Base-by-base conservation (phyloP, 2,329 filamentous ascomycete species). In the Metarhizium album region DNA sequence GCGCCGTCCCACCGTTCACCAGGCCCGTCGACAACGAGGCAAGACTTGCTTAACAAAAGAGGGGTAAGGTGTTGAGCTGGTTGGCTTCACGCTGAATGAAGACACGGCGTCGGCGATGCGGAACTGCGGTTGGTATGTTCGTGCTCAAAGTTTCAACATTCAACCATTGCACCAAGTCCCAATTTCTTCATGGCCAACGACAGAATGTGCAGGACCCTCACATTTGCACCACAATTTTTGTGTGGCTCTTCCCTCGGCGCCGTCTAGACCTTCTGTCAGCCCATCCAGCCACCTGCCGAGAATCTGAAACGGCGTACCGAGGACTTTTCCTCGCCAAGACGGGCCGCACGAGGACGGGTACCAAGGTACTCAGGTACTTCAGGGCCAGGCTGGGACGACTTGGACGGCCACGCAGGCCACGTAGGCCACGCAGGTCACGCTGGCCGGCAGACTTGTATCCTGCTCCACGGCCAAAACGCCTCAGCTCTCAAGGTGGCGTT, bases 291-390 rank as follows among this genome's bases (percentile, higher is more conserved):
- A n/a, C n/a, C n/a, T 40, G 37, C 37, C 37, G 16, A 46, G 29
- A 43, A 38, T 48, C 42, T 49, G 51, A 52, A 49, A 52, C 51
- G 27, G 23, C 13, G 50, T 49, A 49, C 11, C 6, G 24, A 14
- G 33, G 27, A 52, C 50, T 33, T 52, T 6, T 16, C 13, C 7
- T 24, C 16, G 22, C 20, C 13, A 14, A 8, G 22, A 8, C 22
- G 8, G 22, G 20, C 20, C 22, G n/a, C 9, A 8, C 13, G 4
- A 24, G 9, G 11, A 16, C 40, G 40, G 22, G 40, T 43, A 43
- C 9, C 40, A 4, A 14, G 22, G 40, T 42, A 43, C 40, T n/a
- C 22, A 14, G 22, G 40, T 42, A 43, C 40, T n/a, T 43, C 7
- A 14, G 2, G 20, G 4, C 33, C 33, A 14, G 33, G 7, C 16